These are phyloP conservation scores for Fusarium sp. DNA, from an alignment of 2,329 filamentous ascomycete genomes.

Conservation along the genomic window DNA sequence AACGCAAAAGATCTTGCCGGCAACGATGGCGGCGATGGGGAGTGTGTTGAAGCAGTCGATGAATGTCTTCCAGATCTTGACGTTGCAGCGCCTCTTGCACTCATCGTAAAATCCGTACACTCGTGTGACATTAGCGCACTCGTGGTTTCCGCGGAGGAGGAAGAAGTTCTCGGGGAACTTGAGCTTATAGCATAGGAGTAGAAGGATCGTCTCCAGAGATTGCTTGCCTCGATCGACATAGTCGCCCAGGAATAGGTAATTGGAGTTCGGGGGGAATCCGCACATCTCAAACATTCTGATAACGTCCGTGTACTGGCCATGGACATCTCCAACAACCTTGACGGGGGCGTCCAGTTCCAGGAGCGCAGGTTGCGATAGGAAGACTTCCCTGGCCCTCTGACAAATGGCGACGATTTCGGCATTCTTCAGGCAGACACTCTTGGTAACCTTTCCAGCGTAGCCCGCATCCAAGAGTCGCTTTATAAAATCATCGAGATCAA, in stretches of 20 bases:
- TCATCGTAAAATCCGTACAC: constrained; percentile 99
- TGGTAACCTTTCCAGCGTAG: constrained; percentile 96
- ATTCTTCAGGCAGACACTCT: constrained; percentile 96
- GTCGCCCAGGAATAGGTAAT: constrained; percentile 99
- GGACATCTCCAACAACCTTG: constrained; percentile 99
- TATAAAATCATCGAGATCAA: constrained; percentile 97
- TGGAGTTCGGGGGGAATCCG: constrained; percentile 97
- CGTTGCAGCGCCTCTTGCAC: constrained; percentile 99
- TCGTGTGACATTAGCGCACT: constrained; percentile 98
- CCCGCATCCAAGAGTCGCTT: constrained; percentile 92
- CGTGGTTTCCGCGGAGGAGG: constrained; percentile 97
- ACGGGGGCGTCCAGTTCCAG: constrained; percentile 94
- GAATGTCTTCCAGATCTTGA: constrained; percentile 99
- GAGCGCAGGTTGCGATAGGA: constrained; percentile 91
- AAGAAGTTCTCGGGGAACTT: constrained; percentile 99
- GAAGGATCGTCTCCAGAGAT: constrained; percentile 97
- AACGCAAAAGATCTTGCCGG: constrained; percentile 99
- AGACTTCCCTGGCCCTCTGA: constrained; percentile 86
- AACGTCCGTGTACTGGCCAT: constrained; percentile 98
- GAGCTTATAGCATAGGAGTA: constrained; percentile 98
- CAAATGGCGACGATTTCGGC: constrained; percentile 97
- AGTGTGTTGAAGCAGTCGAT: constrained; percentile 99
- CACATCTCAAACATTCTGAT: constrained; percentile 98
- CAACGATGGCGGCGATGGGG: constrained; percentile 97
- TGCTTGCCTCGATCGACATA: constrained; percentile 99